Evolutionary conservation across 2,329 filamentous ascomycete genomes (phyloP).

Genomic region (Emmonsiellopsis sp.): DNA sequence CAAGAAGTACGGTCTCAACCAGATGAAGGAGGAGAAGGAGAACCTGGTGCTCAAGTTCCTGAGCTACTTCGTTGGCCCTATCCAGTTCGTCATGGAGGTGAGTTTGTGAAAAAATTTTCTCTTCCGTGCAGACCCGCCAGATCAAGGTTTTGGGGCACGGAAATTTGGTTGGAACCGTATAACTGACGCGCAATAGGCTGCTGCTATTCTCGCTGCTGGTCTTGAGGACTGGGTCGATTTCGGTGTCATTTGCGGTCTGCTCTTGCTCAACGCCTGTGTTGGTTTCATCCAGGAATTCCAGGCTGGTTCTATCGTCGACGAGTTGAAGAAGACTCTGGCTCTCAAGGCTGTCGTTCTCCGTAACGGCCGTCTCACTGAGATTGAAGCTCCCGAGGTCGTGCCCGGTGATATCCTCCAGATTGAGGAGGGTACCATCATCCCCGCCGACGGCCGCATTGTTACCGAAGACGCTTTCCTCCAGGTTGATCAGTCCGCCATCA

Average conservation of each 20-base stretch:
- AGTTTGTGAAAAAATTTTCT: slow-evolving; percentile 21
- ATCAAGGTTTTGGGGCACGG: background rate
- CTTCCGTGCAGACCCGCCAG: background rate
- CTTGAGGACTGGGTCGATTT: slow-evolving; percentile 88
- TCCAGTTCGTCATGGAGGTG: slow-evolving; percentile 91
- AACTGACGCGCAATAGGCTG: slow-evolving; percentile 42
- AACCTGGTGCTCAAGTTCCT: slow-evolving; percentile 75
- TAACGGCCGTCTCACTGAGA: slow-evolving; percentile 66
- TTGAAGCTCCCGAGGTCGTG: slow-evolving; percentile 75
- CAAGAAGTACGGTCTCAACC: slow-evolving; percentile 73
- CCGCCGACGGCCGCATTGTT: slow-evolving; percentile 78
- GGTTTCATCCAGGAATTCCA: slow-evolving; percentile 87
- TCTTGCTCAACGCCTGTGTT: slow-evolving; percentile 75
- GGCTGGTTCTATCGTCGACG: slow-evolving; percentile 81
- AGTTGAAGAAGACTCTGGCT: slow-evolving; percentile 82
- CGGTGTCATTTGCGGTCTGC: slow-evolving; percentile 76
- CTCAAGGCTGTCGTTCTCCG: slow-evolving; percentile 81
- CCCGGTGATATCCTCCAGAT: slow-evolving; percentile 84
- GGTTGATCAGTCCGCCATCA: slow-evolving; percentile 86
- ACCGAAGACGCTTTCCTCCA: slow-evolving; percentile 78
- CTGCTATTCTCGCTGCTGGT: slow-evolving; percentile 72
- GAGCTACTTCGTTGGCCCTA: slow-evolving; percentile 76
- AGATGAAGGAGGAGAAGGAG: slow-evolving; percentile 87
- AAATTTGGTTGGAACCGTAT: slow-evolving; percentile 5
- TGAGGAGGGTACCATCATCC: slow-evolving; percentile 85